Percentiles rank a stretch among this genome's conserved stretches.
Evolutionary conservation across 768 basidiomycete genomes (phyloP).

Genomic region (Mycena vitilis): DNA sequence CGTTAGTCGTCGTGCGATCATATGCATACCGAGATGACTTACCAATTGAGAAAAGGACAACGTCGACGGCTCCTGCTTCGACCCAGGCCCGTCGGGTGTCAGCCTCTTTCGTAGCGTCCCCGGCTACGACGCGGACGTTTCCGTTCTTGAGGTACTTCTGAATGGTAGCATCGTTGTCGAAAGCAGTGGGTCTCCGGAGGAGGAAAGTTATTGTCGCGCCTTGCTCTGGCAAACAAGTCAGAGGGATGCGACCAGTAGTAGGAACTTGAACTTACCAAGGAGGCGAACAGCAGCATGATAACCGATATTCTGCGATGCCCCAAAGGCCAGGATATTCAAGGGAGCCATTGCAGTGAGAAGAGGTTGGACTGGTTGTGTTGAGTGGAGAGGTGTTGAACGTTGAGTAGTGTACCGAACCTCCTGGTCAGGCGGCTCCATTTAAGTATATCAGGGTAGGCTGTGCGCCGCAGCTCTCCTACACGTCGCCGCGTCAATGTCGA

Average conservation of each 20-base stretch:
- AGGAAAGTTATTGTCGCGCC: slow-evolving; percentile 75
- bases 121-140: slow-evolving; percentile 65
- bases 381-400: too few relatives aligned
- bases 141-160: slow-evolving; percentile 62
- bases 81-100: slow-evolving; percentile 68
- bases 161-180: slow-evolving; percentile 66
- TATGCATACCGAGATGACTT: slow-evolving; percentile 33
- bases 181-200: slow-evolving; percentile 62
- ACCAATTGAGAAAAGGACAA: slow-evolving; percentile 74
- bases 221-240: slow-evolving; percentile 49
- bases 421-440: too few relatives aligned
- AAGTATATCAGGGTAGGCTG: too few relatives aligned
- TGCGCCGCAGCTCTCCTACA: too few relatives aligned
- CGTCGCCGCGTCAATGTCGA: too few relatives aligned
- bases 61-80: slow-evolving; percentile 58
- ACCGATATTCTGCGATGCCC: slow-evolving; percentile 67
- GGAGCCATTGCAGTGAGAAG: slow-evolving; percentile 11
- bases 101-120: slow-evolving; percentile 66
- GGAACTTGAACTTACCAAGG: slow-evolving; percentile 46
- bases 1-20: background rate
- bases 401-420: too few relatives aligned
- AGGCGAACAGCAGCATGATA: slow-evolving; percentile 60
- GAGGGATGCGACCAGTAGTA: too few relatives aligned
- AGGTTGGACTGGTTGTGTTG: background rate
- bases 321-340: slow-evolving; percentile 57